A percentile compares a stretch with the other conserved stretches of the same genome.
These are phyloP conservation scores for Dryadomyces quercivorus DNA, from an alignment of 2,329 filamentous ascomycete genomes.

Conservation along the genomic window DNA sequence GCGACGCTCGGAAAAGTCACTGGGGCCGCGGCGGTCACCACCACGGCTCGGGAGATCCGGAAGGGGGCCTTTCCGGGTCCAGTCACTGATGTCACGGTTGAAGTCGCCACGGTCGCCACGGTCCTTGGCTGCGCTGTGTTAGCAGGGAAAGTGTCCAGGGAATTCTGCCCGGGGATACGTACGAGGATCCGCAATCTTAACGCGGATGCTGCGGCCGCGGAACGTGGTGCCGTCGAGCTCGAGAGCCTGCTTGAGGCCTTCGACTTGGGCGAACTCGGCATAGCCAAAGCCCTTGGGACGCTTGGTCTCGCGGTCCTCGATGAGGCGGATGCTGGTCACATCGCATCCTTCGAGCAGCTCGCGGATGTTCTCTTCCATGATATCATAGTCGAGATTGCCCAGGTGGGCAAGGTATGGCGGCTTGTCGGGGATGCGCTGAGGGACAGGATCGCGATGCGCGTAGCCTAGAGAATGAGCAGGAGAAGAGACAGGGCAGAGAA, in stretches of 20 bases:
- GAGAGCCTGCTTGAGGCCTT: constrained; percentile 85
- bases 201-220: constrained; percentile 78
- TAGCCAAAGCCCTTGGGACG: constrained; percentile 98
- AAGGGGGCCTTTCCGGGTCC: constrained; percentile 78
- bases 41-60: constrained; percentile 26
- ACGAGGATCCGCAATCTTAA: constrained; percentile 97
- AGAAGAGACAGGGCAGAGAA: neutral
- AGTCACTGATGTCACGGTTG: constrained; percentile 72
- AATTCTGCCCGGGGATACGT: constrained; percentile 43
- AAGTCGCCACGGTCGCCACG: constrained; percentile 54
- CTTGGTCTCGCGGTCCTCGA: constrained; percentile 87
- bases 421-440: constrained; percentile 64
- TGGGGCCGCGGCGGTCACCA: constrained; percentile 32
- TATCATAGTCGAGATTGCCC: constrained; percentile 93
- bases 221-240: constrained; percentile 70
- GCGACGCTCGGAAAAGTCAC: constrained; percentile 52
- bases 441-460: constrained; percentile 59
- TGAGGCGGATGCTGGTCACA: constrained; percentile 84
- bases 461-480: constrained; percentile 22
- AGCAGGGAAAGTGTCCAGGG: too few species aligned
- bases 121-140: constrained; percentile 58
- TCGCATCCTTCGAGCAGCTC: constrained; percentile 79
- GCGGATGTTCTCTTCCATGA: constrained; percentile 67
- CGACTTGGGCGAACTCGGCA: constrained; percentile 79
- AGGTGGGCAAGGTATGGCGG: constrained; percentile 94